A percentile compares a stretch with the other conserved stretches of the same genome.
Evolutionary conservation across 164 flowering plant species (phyloP).

Genomic region (Dillenia turbinata): DNA sequence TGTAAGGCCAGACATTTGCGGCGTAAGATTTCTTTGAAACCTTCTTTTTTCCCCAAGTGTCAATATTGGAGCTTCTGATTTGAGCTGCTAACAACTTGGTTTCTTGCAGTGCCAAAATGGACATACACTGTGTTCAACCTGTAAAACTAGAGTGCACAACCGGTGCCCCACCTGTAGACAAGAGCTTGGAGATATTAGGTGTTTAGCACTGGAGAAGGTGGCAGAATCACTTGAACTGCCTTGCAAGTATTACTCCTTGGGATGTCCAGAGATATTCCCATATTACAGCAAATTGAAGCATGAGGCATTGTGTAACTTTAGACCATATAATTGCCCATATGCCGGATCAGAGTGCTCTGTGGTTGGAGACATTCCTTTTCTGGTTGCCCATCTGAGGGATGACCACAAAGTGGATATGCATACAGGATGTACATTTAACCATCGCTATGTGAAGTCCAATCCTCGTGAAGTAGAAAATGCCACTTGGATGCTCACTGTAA

Average conservation of each 20-base stretch:
- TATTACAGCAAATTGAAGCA: constrained; percentile 73
- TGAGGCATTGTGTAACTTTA: constrained; percentile 53
- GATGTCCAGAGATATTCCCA: constrained; percentile 69
- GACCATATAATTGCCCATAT: constrained; percentile 76
- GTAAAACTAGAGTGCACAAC: constrained; percentile 66
- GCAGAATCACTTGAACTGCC: constrained; percentile 74
- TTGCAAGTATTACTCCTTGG: constrained; percentile 52
- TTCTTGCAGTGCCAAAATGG: constrained; percentile 70
- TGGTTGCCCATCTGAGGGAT: constrained; percentile 82
- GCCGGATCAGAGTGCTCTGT: constrained; percentile 89
- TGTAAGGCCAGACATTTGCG: too few relatives aligned
- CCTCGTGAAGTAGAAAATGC: constrained; percentile 96
- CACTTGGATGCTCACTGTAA: constrained; percentile 94
- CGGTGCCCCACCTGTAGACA: constrained; percentile 71
- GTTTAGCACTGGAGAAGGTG: constrained; percentile 72
- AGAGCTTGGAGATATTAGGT: constrained; percentile 72
- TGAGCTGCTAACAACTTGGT: not conserved
- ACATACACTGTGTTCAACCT: constrained; percentile 66
- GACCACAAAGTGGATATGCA: constrained; percentile 99
- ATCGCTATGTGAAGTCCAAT: constrained; percentile 89
- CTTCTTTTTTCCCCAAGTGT: too few relatives aligned
- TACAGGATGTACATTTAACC: constrained; percentile 86
- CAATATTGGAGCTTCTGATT: not conserved
- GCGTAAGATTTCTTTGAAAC: too few relatives aligned
- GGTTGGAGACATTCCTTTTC: constrained; percentile 78